phyloP scores from a whole-genome alignment of 306 rosid species.

The Myrica gale region DNA sequence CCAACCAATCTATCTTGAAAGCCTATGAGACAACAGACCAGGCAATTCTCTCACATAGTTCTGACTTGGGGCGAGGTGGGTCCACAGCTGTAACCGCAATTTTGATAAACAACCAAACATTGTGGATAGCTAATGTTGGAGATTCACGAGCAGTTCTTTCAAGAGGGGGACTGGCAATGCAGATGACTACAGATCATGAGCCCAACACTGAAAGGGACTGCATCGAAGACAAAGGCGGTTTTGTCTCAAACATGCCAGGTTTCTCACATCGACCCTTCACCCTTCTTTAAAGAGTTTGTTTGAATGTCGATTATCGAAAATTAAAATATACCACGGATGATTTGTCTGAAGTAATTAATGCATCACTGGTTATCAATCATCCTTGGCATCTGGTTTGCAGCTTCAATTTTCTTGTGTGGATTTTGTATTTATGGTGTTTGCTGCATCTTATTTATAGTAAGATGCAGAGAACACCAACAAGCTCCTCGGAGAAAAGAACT shows the following conservation, averaged over 20 bases:
- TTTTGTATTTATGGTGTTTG: constrained; percentile 6
- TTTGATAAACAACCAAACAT: constrained; percentile 55
- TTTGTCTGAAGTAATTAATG: background rate
- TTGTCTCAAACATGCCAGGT: constrained; percentile 99
- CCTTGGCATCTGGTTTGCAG: background rate
- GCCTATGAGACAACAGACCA: constrained; percentile 89
- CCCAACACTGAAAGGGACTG: constrained; percentile 75
- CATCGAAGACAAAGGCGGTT: constrained; percentile 90
- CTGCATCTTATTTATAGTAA: background rate
- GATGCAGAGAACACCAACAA: no score
- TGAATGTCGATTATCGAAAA: background rate
- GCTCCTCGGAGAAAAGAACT: no score
- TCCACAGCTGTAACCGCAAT: constrained; percentile 98
- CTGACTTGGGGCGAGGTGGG: constrained; percentile 95
- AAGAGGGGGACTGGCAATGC: constrained; percentile 70
- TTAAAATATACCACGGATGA: background rate
- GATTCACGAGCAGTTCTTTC: constrained; percentile 94
- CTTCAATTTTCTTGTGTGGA: constrained; percentile 15
- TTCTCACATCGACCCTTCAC: constrained; percentile 10
- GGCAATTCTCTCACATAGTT: constrained; percentile 81
- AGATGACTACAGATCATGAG: constrained; percentile 85
- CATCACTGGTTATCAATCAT: constrained; percentile 6
- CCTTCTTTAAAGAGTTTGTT: constrained; percentile 6
- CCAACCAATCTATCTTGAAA: constrained; percentile 65
- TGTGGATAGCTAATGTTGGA: constrained; percentile 89